A percentile compares a stretch with the other conserved stretches of the same genome.
phyloP scores from a whole-genome alignment of 176 grass and related monocot species.

The Carex scoparia region DNA sequence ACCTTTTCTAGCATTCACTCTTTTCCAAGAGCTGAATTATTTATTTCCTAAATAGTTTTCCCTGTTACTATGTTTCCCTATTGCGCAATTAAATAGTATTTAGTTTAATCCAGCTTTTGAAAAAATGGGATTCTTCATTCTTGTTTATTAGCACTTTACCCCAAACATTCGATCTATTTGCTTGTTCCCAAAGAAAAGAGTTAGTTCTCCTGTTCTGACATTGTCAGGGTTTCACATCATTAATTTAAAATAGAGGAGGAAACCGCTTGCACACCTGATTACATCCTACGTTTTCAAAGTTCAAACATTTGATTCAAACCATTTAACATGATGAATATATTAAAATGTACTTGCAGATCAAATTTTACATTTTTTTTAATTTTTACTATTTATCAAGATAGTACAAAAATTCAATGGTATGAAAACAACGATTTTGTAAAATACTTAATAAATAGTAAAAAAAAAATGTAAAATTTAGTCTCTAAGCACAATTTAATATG shows the following conservation, averaged over 20 bases:
- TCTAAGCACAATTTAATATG: no score
- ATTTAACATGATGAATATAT: no score
- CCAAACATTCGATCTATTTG: neutral
- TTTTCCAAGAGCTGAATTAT: neutral
- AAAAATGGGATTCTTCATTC: neutral
- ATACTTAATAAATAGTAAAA: no score
- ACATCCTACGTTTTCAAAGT: no score
- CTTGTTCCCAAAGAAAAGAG: neutral
- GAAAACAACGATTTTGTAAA: no score
- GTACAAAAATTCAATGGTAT: no score
- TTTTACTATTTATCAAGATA: no score
- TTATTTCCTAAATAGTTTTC: conserved; percentile 11
- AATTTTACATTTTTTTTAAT: no score
- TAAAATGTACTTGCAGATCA: no score
- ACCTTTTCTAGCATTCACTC: conserved; percentile 31
- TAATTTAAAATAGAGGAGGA: neutral
- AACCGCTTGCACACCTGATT: no score
- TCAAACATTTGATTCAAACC: no score
- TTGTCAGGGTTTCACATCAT: neutral
- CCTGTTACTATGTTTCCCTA: neutral
- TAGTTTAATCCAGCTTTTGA: neutral
- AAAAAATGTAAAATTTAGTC: no score
- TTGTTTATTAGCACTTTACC: neutral
- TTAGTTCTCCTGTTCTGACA: neutral
- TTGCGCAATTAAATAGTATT: neutral